Evolutionary conservation across 75 land plant genomes (phyloP), one percentile per base, ranked within the genome.

Genomic region (Sequoiadendron giganteum): DNA sequence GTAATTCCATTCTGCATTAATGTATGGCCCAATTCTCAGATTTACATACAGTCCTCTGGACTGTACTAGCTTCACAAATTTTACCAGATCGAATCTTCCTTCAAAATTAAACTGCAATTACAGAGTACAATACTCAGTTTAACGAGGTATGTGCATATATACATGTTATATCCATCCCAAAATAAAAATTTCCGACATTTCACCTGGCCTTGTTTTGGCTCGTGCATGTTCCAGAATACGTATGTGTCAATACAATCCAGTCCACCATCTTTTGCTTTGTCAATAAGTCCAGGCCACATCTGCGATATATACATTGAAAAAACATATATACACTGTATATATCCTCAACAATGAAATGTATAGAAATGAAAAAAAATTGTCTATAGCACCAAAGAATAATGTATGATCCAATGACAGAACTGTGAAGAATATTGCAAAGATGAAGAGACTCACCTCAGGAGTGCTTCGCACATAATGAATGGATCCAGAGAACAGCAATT

Each of bases 11-110:
- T 97, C 99, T 9, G 93, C 82, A 83, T 95, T 90, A 58, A 95
- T 95, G 88, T 92, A 97, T 39, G 99, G 99, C 42, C 99, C 99
- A 81, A 97, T 96, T 42, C 99, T 87, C 76, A 97, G 92, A 89
- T 90, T 92, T 0, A 88, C 95, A 90, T 94, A 96, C 65, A 97
- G 90, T 16, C 98, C 98, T 86, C 93, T 93, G 30, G 92, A 91
- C 65, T 93, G 93, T 18, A 97, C 85, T 85, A 90, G 87, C 85
- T 91, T 95, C 76, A 97, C 88, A 83, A 97, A 97, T 54, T 87
- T 90, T 14, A 96, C 91, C 72, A 97, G 48, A 61, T 97, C 95
- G 25, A 81, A 89, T 84, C 96, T 91, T 65, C 98, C 99, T 83
- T 91, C 90, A 88, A 96, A 97, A 84, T 97, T 93, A 89, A 86